Evolutionary conservation across 768 basidiomycete species (phyloP).

Genomic region (Phanerodontia chrysosporium): DNA sequence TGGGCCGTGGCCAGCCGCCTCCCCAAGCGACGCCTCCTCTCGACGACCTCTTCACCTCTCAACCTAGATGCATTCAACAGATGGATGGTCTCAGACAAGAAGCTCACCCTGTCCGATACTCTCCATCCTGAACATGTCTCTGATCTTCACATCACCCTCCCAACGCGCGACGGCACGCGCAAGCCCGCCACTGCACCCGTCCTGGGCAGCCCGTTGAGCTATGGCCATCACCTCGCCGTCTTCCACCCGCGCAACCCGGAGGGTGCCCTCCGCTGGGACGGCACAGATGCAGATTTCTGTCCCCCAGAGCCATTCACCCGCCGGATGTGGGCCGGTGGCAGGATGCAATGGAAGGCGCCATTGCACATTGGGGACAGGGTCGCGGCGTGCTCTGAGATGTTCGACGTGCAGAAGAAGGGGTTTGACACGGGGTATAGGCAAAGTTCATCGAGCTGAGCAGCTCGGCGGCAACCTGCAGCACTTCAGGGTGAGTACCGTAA

Average conservation of each 20-base stretch:
- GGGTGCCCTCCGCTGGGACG: slow-evolving; percentile 52
- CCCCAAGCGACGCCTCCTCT: background rate
- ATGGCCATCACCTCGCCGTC: slow-evolving; percentile 71
- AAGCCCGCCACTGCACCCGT: slow-evolving; percentile 35
- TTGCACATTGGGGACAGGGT: slow-evolving; percentile 53
- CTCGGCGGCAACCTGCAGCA: too few species aligned
- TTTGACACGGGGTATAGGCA: slow-evolving; percentile 53
- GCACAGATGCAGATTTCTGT: slow-evolving; percentile 67
- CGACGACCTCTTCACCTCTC: background rate
- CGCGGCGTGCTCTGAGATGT: slow-evolving; percentile 43
- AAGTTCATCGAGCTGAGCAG: too few species aligned
- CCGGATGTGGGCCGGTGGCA: slow-evolving; percentile 82
- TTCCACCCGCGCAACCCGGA: slow-evolving; percentile 68
- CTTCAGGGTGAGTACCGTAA: too few species aligned
- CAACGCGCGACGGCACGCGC: slow-evolving; percentile 61
- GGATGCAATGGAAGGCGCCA: slow-evolving; percentile 56
- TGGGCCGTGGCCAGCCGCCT: background rate
- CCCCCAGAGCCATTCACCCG: slow-evolving; percentile 70
- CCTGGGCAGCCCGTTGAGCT: slow-evolving; percentile 40
- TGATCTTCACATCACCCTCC: slow-evolving; percentile 66
- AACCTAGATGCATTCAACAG: slow-evolving; percentile 34
- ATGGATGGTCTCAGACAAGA: slow-evolving; percentile 51
- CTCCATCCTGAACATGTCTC: slow-evolving; percentile 54
- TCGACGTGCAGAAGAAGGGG: slow-evolving; percentile 56
- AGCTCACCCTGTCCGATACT: slow-evolving; percentile 43